These are phyloP conservation scores for Ganoderma sinense DNA, from an alignment of 1,284 basidiomycete species.

Conservation along the genomic window DNA sequence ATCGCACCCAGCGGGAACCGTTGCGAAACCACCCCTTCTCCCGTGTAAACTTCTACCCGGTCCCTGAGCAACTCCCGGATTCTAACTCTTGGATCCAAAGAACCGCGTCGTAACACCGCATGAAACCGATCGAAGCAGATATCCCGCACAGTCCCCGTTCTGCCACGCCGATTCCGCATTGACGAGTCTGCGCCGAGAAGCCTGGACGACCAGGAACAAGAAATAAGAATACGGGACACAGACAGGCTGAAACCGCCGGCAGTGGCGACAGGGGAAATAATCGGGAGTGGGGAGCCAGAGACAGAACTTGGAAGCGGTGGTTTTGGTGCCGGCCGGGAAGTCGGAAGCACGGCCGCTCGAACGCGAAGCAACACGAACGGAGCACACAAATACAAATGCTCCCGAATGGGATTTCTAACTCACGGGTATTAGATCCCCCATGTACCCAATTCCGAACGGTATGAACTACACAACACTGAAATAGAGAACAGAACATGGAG, in stretches of 20 bases:
- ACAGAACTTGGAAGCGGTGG: not conserved
- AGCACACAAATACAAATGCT: not conserved
- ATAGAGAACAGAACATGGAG: slow-evolving; percentile 25
- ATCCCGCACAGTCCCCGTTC: slow-evolving; percentile 1
- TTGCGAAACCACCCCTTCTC: not conserved
- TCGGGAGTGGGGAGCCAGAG: not conserved
- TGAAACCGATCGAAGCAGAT: not conserved
- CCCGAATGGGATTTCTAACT: slow-evolving; percentile 26
- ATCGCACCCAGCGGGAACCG: not conserved
- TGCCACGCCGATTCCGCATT: not conserved
- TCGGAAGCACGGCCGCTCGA: not conserved
- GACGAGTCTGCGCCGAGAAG: not conserved
- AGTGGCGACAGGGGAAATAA: not conserved
- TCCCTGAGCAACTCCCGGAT: not conserved
- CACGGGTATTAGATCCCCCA: slow-evolving; percentile 41
- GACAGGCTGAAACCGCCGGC: not conserved
- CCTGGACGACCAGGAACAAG: not conserved
- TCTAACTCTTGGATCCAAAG: not conserved
- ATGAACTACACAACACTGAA: slow-evolving; percentile 38
- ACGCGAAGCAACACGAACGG: not conserved
- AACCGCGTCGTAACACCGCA: not conserved
- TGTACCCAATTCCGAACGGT: slow-evolving; percentile 39
- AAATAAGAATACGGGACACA: not conserved
- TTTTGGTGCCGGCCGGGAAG: not conserved
- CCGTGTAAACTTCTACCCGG: not conserved